Percentiles rank a stretch among this genome's conserved stretches.
phyloP scores from a whole-genome alignment of 805 yeast species.

The Candida saitoana region DNA sequence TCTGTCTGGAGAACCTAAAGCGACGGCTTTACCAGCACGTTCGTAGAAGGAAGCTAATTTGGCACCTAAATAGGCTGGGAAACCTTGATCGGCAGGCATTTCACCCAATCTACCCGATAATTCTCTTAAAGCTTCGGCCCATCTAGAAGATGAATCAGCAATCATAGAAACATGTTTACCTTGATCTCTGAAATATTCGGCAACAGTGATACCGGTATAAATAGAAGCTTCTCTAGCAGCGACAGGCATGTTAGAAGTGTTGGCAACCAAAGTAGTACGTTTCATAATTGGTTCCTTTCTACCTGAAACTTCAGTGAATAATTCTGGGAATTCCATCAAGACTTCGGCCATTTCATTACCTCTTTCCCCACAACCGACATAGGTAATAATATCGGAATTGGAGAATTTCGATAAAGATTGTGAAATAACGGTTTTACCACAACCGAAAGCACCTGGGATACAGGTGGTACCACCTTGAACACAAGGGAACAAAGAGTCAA shows the following conservation, averaged over 20 bases:
- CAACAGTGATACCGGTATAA: constrained; percentile 97
- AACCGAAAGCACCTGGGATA: constrained; percentile 99
- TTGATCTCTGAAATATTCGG: constrained; percentile 99
- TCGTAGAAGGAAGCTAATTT: constrained; percentile 98
- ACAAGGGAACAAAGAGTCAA: constrained; percentile 96
- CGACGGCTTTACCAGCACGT: constrained; percentile 96
- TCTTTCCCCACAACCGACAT: constrained; percentile 91
- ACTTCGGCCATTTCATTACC: constrained; percentile 99
- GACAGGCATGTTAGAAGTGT: constrained; percentile 99
- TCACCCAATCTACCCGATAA: constrained; percentile 99
- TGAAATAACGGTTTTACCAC: constrained; percentile 98
- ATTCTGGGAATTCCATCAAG: constrained; percentile 98
- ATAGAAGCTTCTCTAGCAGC: constrained; percentile 99
- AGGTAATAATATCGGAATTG: constrained; percentile 93
- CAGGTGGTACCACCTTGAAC: constrained; percentile 99
- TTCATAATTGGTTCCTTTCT: constrained; percentile 98
- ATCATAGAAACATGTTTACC: constrained; percentile 99
- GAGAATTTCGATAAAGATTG: constrained; percentile 96
- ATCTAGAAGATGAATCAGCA: constrained; percentile 99
- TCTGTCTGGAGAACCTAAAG: constrained; percentile 95
- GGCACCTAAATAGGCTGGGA: constrained; percentile 99
- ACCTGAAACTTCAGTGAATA: constrained; percentile 85
- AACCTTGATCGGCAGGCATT: constrained; percentile 99
- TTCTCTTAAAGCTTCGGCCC: constrained; percentile 99
- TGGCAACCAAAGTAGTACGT: constrained; percentile 97